Base-by-base conservation (phyloP, 306 rosid genomes). In the Fagus crenata region DNA sequence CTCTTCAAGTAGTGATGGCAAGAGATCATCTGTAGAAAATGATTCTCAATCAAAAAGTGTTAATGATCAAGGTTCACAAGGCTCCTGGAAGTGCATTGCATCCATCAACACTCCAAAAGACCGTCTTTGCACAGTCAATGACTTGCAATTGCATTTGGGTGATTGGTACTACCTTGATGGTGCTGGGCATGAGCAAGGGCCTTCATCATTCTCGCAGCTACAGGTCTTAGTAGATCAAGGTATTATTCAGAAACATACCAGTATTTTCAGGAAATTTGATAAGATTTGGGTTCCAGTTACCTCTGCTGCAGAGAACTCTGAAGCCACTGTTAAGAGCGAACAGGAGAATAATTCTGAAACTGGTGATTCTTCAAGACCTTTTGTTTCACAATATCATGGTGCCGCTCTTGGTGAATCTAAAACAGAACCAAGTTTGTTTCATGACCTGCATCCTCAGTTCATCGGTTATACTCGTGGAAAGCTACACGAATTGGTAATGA, bases 131-230 rank as follows among this genome's bases (percentile, higher is more conserved):
- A 86, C 97, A 14, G 74, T 82, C 58, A 86, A 77, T 77, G 96
- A 96, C 72, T 81, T 96, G 87, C 93, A 87, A 75, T 83, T 96
- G 82, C 93, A 86, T 83, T 85, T 85, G 78, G 98, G 99, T 81
- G 92, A 91, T 77, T 96, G 99, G 99, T 96, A 85, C 86, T 96
- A 96, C 82, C 89, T 91, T 81, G 98, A 96, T 92, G 99, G 96
- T 80, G 89, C 94, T 84, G 99, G 99, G 71, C 98, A 90, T 70
- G 98, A 89, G 83, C 93, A 80, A 74, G 99, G 99, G 54, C 99
- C 99, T 74, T 90, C 87, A 49, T 87, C 97, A 37, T 89, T 88
- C 87, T 78, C 89, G 42, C 96, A 96, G 84, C 90, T 96, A 72
- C 94, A 92, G 84, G 84, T 73, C 83, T 84, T 89, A 58, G 97